Percentiles rank a stretch among this genome's conserved stretches.
Conservation (phyloP, 2,329 filamentous ascomycete species). For the Colletotrichum salicis region DNA sequence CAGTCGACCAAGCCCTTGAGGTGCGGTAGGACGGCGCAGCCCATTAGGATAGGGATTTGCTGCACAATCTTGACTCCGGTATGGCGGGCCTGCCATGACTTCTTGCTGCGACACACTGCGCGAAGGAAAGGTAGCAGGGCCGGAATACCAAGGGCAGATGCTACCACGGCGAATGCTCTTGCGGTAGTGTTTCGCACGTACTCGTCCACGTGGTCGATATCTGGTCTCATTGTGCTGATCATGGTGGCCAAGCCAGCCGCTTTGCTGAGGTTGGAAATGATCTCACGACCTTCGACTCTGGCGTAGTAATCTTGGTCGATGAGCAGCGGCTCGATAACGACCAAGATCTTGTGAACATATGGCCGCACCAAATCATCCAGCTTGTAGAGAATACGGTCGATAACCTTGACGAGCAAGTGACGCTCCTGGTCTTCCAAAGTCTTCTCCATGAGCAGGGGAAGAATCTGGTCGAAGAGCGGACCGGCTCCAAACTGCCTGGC, state of each 20-base stretch:
- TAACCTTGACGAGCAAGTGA: slow-evolving; percentile 98
- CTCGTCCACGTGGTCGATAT: slow-evolving; percentile 98
- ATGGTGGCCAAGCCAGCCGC: slow-evolving; percentile 96
- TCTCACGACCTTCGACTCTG: slow-evolving; percentile 96
- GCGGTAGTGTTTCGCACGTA: slow-evolving; percentile 99
- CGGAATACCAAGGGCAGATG: slow-evolving; percentile 94
- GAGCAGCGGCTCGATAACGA: slow-evolving; percentile 98
- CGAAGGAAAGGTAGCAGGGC: slow-evolving; percentile 93
- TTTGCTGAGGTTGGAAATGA: slow-evolving; percentile 97
- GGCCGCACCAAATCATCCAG: slow-evolving; percentile 95
- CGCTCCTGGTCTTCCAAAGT: slow-evolving; percentile 97
- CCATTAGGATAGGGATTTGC: slow-evolving; percentile 98
- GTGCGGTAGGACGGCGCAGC: slow-evolving; percentile 94
- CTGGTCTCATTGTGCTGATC: slow-evolving; percentile 99
- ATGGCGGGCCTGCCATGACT: slow-evolving; percentile 98
- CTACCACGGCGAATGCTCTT: slow-evolving; percentile 95
- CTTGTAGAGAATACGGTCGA: slow-evolving; percentile 98
- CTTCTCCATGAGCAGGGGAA: slow-evolving; percentile 98
- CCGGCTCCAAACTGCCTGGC: slow-evolving; percentile 95
- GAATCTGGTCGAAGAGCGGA: slow-evolving; percentile 94
- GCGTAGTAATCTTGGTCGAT: slow-evolving; percentile 99
- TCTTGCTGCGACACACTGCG: slow-evolving; percentile 97
- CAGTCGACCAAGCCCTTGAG: slow-evolving; percentile 96
- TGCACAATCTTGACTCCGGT: slow-evolving; percentile 99
- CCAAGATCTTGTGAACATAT: slow-evolving; percentile 97